These are phyloP conservation scores for Puccinia brachypodii DNA, from an alignment of 1,284 basidiomycete genomes.

Conservation along the genomic window DNA sequence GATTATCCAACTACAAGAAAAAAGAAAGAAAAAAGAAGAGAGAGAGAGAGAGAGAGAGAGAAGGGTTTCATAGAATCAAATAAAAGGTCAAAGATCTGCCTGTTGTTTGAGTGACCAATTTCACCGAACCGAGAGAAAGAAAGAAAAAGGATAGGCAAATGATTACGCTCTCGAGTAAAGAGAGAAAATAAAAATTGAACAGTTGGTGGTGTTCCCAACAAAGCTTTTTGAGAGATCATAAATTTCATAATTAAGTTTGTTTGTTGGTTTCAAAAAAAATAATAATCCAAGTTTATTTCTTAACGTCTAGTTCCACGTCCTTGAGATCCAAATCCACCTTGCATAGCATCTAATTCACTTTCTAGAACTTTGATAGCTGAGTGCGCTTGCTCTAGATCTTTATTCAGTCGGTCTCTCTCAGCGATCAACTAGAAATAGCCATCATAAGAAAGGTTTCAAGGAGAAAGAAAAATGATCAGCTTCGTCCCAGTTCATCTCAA, in stretches of 20 bases:
- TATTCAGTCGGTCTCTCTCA: conserved; percentile 94
- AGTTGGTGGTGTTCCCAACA: not conserved
- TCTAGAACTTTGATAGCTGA: conserved; percentile 86
- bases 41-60: too few species aligned
- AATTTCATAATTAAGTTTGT: too few species aligned
- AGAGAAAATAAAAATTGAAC: not conserved
- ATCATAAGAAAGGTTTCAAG: not conserved
- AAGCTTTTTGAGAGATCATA: not conserved
- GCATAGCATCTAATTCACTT: conserved; percentile 81
- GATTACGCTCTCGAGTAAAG: not conserved
- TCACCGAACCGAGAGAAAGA: not conserved
- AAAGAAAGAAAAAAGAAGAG: conserved; percentile 8
- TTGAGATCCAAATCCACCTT: conserved; percentile 70
- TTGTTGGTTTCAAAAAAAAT: too few species aligned
- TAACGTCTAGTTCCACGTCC: conserved; percentile 36
- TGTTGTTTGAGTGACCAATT: not conserved
- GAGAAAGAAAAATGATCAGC: conserved; percentile 51
- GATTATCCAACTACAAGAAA: conserved; percentile 20
- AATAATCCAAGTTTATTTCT: not conserved
- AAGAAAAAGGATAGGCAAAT: not conserved
- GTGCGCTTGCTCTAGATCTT: conserved; percentile 89
- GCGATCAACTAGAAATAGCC: conserved; percentile 74
- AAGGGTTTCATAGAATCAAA: not conserved
- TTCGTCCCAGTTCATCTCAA: not conserved
- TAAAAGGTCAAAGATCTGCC: not conserved